Base-by-base conservation (phyloP, 495 filamentous ascomycete genomes). In the Daldinia loculata region DNA sequence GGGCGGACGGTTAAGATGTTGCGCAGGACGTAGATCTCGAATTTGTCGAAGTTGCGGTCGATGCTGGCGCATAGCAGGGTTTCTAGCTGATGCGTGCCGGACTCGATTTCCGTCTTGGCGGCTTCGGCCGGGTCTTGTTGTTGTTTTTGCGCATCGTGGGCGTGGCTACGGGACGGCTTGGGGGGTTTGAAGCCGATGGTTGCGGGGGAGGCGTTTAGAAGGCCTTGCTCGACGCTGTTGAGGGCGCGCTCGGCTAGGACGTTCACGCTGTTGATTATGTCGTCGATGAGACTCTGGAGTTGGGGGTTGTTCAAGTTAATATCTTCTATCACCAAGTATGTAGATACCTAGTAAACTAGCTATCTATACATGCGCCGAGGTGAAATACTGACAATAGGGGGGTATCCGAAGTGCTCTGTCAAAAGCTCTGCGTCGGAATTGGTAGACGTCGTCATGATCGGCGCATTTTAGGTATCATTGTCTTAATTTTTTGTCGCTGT, bases 191-290 rank as follows among this genome's bases (percentile, higher is more conserved):
- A 98, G 11, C 95, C 95, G 57, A 99, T 88, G 11, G 85, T 80
- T 19, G 88, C 81, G 1, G 94, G 92, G 0, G 90, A 86, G 7
- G 90, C 89, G 51, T 84, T 84, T 39, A 93, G 81, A 22, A 98
- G 87, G 6, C 91, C 92, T 56, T 86, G 84, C 78, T 99, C 95
- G 67, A 98, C 86, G 66, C 89, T 90, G 66, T 91, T 90, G 69
- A 97, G 89, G 59, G 93, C 93, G 74, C 89, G 89, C 79, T 94
- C 95, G 73, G 93, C 89, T 74, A 98, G 84, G 62, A 92, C 91
- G 83, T 98, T 98, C 74, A 97, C 88, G 66, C 90, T 89, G 84
- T 99, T 98, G 82, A 98, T 97, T 67, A 99, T 92, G 77, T 98
- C 95, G 85, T 99, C 95, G 77, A 99, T 90, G 24, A 99, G 87